These are phyloP conservation scores for Gomphus sp. DNA, from an alignment of 1,284 basidiomycete genomes.

Conservation along the genomic window DNA sequence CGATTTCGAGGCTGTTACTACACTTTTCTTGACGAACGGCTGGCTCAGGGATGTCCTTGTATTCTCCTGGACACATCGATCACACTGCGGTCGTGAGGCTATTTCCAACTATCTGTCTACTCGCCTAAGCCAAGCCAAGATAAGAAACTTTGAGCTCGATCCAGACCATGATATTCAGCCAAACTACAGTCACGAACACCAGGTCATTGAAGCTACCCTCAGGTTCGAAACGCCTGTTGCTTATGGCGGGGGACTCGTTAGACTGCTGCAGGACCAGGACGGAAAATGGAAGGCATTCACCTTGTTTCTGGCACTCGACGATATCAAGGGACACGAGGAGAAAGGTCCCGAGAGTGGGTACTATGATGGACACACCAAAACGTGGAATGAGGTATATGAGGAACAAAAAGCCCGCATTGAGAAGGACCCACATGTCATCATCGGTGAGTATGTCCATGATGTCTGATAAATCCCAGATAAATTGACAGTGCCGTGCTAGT, in stretches of 20 bases:
- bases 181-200: slow-evolving; percentile 17
- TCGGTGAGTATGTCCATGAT: slow-evolving; percentile 14
- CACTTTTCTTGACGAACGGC: slow-evolving; percentile 23
- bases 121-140: slow-evolving; percentile 16
- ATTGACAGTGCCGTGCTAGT: slow-evolving; percentile 16
- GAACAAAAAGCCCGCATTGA: slow-evolving; percentile 21
- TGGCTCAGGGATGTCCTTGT: slow-evolving; percentile 29
- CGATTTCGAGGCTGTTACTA: slow-evolving; percentile 15
- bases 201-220: slow-evolving; percentile 27
- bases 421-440: slow-evolving; percentile 25
- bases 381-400: slow-evolving; percentile 24
- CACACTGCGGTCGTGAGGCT: slow-evolving; percentile 22
- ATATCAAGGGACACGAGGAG: slow-evolving; percentile 30
- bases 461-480: not conserved
- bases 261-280: slow-evolving; percentile 20
- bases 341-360: slow-evolving; percentile 9
- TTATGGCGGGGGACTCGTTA: slow-evolving; percentile 28
- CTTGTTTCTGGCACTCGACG: slow-evolving; percentile 12
- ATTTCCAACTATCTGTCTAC: slow-evolving; percentile 21
- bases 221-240: slow-evolving; percentile 30
- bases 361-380: slow-evolving; percentile 23
- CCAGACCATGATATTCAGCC: slow-evolving; percentile 11
- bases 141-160: slow-evolving; percentile 24
- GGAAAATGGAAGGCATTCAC: slow-evolving; percentile 7
- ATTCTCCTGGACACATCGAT: slow-evolving; percentile 28